Evolutionary conservation across 495 filamentous ascomycete genomes (phyloP).

Genomic region (Hypoxylon crocopeplum): DNA sequence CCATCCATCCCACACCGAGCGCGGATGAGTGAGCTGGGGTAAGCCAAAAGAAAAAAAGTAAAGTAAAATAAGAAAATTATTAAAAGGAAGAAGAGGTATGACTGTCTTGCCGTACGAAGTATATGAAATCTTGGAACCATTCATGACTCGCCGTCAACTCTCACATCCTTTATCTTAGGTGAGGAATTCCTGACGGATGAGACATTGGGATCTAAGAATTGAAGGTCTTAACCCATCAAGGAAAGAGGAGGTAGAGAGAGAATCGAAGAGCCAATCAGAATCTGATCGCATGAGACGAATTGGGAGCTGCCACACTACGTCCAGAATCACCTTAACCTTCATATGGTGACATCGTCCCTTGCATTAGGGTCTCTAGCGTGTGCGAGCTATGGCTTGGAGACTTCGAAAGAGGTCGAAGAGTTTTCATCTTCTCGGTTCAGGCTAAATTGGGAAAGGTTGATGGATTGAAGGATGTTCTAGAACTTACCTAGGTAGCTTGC

Average conservation of each 20-base stretch:
- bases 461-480: slow-evolving; percentile 7
- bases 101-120: too few species aligned
- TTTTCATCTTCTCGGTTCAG: slow-evolving; percentile 11
- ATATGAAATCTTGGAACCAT: background rate
- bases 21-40: background rate
- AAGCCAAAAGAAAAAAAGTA: slow-evolving; percentile 18
- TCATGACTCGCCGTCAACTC: background rate
- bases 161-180: slow-evolving; percentile 5
- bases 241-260: background rate
- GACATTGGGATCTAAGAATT: background rate
- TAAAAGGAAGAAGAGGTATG: too few species aligned
- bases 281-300: slow-evolving; percentile 32
- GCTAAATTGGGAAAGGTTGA: slow-evolving; percentile 20
- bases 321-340: background rate
- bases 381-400: slow-evolving; percentile 13
- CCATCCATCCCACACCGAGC: slow-evolving; percentile 25
- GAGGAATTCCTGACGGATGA: slow-evolving; percentile 2
- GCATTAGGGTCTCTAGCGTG: too few species aligned
- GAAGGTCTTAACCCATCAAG: background rate
- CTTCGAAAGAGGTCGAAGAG: background rate
- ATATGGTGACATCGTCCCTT: slow-evolving; percentile 31
- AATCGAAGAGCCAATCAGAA: slow-evolving; percentile 18
- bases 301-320: slow-evolving; percentile 35
- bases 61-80: background rate
- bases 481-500: too few species aligned